phyloP scores from a whole-genome alignment of 495 filamentous ascomycete species.

The Penicillium nucicola region DNA sequence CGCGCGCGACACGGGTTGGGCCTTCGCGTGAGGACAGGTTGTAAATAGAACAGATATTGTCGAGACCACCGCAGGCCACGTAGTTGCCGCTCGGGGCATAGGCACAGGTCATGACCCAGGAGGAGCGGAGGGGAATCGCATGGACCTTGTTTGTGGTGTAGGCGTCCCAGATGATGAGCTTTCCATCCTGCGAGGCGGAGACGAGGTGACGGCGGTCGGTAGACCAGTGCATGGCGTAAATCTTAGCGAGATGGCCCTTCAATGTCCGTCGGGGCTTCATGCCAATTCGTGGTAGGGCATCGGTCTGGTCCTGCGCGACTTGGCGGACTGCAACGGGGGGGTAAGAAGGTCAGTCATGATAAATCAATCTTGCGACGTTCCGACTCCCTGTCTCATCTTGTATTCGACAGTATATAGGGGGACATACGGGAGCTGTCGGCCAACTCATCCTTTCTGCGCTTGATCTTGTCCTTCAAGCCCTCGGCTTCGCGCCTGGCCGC shows the following conservation, averaged over 20 bases:
- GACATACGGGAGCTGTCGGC: conserved; percentile 94
- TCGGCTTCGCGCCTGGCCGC: conserved; percentile 96
- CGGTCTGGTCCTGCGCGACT: conserved; percentile 84
- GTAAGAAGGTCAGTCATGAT: conserved; percentile 6
- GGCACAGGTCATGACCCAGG: conserved; percentile 99
- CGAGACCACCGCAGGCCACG: conserved; percentile 95
- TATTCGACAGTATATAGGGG: neutral
- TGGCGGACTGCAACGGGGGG: conserved; percentile 66
- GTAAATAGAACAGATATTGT: conserved; percentile 99
- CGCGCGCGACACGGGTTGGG: conserved; percentile 91
- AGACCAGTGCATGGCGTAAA: conserved; percentile 99
- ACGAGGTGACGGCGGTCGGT: conserved; percentile 97
- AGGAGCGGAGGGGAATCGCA: conserved; percentile 96
- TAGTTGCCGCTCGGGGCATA: conserved; percentile 98
- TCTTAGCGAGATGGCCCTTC: conserved; percentile 97
- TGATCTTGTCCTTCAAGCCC: conserved; percentile 97
- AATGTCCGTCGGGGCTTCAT: conserved; percentile 95
- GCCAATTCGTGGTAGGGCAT: conserved; percentile 82
- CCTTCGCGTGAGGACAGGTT: conserved; percentile 96
- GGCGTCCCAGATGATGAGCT: conserved; percentile 99
- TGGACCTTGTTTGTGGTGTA: conserved; percentile 99
- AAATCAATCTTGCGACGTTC: neutral
- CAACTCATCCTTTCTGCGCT: conserved; percentile 98
- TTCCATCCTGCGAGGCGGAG: conserved; percentile 97
- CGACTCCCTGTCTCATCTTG: neutral